Evolutionary conservation across 345 rosid genomes (phyloP).

Genomic region (Carallia brachiata): DNA sequence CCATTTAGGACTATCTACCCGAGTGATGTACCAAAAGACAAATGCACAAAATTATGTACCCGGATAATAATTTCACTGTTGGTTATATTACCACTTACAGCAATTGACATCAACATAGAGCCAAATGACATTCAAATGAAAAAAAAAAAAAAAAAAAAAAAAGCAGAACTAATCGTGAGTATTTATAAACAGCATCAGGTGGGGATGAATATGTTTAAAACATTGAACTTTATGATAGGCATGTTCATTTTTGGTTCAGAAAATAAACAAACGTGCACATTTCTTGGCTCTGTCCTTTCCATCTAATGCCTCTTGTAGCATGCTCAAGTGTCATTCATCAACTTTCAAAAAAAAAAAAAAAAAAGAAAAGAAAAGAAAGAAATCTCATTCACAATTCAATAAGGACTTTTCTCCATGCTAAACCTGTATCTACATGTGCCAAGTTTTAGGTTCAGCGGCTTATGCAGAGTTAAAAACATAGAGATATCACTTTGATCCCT

Average conservation of each 20-base stretch:
- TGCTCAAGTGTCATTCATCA: background rate
- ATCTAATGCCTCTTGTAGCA: background rate
- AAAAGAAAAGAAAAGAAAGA: background rate
- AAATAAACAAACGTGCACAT: background rate
- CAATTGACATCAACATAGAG: background rate
- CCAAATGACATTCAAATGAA: conserved; percentile 1
- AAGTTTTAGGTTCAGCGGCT: background rate
- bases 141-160: background rate
- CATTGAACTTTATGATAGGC: background rate
- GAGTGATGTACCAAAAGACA: background rate
- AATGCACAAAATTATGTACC: background rate
- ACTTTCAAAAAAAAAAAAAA: background rate
- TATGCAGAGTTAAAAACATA: background rate
- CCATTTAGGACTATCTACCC: conserved; percentile 3
- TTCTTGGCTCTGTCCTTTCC: background rate
- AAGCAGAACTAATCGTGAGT: background rate
- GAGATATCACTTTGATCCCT: conserved; percentile 5
- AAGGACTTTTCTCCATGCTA: background rate
- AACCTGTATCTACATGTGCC: conserved; percentile 1
- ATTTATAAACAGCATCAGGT: background rate
- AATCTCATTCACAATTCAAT: background rate
- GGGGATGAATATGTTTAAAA: background rate
- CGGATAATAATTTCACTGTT: conserved; percentile 5
- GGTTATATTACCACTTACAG: conserved; percentile 6
- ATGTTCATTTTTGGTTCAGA: background rate